Conservation (phyloP, 2,329 filamentous ascomycete species). For the Curvularia eragrostidis region DNA sequence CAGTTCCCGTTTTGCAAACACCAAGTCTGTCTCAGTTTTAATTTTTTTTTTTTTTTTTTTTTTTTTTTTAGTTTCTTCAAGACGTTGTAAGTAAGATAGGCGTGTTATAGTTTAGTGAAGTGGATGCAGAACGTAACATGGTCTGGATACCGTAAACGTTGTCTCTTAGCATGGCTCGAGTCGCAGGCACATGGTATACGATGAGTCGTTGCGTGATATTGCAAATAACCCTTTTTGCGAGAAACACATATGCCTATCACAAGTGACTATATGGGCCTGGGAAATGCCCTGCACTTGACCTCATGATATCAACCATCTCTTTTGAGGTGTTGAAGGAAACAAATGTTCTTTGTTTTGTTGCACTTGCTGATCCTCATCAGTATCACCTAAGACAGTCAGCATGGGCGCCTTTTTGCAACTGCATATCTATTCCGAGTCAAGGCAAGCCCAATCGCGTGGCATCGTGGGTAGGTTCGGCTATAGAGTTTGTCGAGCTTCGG, state of each 20-base stretch:
- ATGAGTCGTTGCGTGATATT: background rate
- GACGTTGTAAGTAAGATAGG: background rate
- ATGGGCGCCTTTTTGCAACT: background rate
- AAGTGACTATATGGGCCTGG: background rate
- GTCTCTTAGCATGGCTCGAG: background rate
- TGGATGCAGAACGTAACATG: background rate
- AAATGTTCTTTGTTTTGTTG: background rate
- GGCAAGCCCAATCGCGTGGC: background rate
- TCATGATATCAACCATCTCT: background rate
- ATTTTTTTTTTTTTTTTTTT: background rate
- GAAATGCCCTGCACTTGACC: background rate
- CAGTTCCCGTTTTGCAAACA: background rate
- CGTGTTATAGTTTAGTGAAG: background rate
- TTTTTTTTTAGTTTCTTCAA: background rate
- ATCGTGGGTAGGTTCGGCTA: background rate
- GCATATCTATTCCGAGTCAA: background rate
- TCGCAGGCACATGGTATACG: background rate
- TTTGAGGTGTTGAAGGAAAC: background rate
- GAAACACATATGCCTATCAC: background rate
- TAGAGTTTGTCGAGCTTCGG: background rate
- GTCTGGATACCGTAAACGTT: too few relatives aligned
- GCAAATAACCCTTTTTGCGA: background rate
- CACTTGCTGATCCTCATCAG: background rate
- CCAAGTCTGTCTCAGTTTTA: background rate
- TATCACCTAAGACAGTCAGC: background rate